Conservation (phyloP, 2,329 filamentous ascomycete genomes). For the Epichloe festucae region DNA sequence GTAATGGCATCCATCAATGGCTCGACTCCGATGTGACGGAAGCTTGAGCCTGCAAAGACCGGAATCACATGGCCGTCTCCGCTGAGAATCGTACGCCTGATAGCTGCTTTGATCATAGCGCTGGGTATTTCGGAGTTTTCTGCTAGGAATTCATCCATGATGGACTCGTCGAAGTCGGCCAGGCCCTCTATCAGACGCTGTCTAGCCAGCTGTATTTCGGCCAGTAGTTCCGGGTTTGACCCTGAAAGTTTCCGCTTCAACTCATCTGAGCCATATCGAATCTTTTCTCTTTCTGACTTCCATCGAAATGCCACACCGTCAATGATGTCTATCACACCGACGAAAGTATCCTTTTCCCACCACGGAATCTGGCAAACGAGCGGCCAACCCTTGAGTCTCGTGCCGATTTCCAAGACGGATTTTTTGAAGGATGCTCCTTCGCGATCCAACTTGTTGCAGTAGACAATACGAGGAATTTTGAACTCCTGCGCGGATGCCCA, state of each 20-base stretch:
- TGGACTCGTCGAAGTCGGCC: slow-evolving; percentile 75
- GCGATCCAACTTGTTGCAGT: slow-evolving; percentile 68
- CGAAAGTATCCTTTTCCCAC: slow-evolving; percentile 72
- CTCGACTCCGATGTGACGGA: slow-evolving; percentile 88
- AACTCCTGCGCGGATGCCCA: slow-evolving; percentile 86
- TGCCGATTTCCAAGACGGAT: slow-evolving; percentile 75
- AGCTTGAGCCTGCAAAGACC: slow-evolving; percentile 82
- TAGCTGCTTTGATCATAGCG: slow-evolving; percentile 54
- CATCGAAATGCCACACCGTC: slow-evolving; percentile 64
- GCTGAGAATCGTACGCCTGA: slow-evolving; percentile 57
- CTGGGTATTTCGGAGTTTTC: slow-evolving; percentile 61
- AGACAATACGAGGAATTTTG: slow-evolving; percentile 66
- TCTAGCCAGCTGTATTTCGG: slow-evolving; percentile 64
- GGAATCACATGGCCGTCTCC: slow-evolving; percentile 66
- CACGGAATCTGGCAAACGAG: slow-evolving; percentile 90
- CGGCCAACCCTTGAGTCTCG: slow-evolving; percentile 69
- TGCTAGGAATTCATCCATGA: slow-evolving; percentile 77
- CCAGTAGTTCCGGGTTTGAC: slow-evolving; percentile 38
- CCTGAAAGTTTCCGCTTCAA: slow-evolving; percentile 26
- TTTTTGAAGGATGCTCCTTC: slow-evolving; percentile 69
- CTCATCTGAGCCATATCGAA: slow-evolving; percentile 15
- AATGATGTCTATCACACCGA: slow-evolving; percentile 75
- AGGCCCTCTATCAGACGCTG: slow-evolving; percentile 68
- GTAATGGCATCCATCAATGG: slow-evolving; percentile 79
- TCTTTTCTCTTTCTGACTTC: slow-evolving; percentile 33